Percentiles rank a stretch among this genome's conserved stretches.
Evolutionary conservation across 352 stramenopile species (phyloP).

Genomic region (Pythium aphanidermatum): DNA sequence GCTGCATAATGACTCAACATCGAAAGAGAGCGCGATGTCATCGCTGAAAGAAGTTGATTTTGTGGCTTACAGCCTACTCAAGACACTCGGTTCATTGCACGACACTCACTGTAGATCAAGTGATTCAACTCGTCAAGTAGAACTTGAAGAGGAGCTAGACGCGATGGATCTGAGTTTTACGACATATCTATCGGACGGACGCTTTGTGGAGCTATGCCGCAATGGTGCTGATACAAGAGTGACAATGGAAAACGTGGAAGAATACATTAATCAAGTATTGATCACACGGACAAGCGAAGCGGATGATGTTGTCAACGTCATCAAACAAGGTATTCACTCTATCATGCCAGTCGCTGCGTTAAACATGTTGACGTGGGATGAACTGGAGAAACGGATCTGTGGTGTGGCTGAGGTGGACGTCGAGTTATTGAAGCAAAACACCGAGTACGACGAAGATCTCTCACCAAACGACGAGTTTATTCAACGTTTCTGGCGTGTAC

Average conservation of each 20-base stretch:
- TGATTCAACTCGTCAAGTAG: not conserved
- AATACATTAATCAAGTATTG: conserved; percentile 46
- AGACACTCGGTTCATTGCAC: conserved; percentile 29
- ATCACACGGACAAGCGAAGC: conserved; percentile 35
- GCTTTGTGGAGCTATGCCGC: conserved; percentile 33
- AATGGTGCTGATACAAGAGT: conserved; percentile 31
- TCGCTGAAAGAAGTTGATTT: conserved; percentile 65
- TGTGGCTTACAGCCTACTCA: conserved; percentile 46
- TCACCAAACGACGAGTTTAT: conserved; percentile 56
- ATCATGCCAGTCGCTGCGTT: conserved; percentile 64
- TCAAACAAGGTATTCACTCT: conserved; percentile 73
- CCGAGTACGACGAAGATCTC: conserved; percentile 81
- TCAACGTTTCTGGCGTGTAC: conserved; percentile 73
- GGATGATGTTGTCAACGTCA: conserved; percentile 45
- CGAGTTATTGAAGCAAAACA: conserved; percentile 60
- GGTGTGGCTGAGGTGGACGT: conserved; percentile 71
- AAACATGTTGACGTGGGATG: conserved; percentile 48
- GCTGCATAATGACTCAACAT: not conserved
- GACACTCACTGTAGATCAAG: conserved; percentile 14
- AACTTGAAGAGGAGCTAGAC: conserved; percentile 39
- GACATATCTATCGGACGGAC: conserved; percentile 64
- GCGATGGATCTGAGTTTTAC: conserved; percentile 74
- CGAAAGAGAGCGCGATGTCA: conserved; percentile 26
- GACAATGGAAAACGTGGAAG: conserved; percentile 35
- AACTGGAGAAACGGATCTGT: conserved; percentile 71